Conservation (phyloP, 371 early-diverging fungal species). For the Syncephalastrum contaminatum region DNA sequence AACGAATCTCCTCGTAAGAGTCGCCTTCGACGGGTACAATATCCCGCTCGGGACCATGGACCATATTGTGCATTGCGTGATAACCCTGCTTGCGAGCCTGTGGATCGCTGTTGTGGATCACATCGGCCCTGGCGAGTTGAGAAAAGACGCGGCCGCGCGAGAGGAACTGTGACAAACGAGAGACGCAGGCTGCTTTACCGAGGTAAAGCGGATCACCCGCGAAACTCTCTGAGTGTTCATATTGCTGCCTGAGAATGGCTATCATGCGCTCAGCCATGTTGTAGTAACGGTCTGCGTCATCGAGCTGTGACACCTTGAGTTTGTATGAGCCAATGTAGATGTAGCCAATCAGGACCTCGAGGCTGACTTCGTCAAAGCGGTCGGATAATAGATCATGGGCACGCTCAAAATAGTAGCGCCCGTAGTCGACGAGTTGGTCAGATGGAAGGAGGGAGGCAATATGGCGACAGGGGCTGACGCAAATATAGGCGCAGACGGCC, state of each 20-base stretch:
- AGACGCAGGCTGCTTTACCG: neutral
- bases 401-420: slow-evolving; percentile 26
- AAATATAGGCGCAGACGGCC: slow-evolving; percentile 29
- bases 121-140: neutral
- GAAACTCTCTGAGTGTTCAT: neutral
- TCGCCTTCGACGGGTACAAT: slow-evolving; percentile 10
- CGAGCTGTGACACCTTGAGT: slow-evolving; percentile 9
- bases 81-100: too few species aligned
- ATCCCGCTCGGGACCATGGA: neutral
- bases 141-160: neutral
- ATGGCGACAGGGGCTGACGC: slow-evolving; percentile 31
- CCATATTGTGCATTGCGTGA: too few species aligned
- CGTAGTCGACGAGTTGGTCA: slow-evolving; percentile 18
- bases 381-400: slow-evolving; percentile 30
- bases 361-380: slow-evolving; percentile 29
- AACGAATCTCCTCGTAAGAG: slow-evolving; percentile 15
- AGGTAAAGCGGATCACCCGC: slow-evolving; percentile 4
- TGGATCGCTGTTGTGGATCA: too few species aligned
- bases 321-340: slow-evolving; percentile 26
- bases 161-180: neutral
- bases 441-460: slow-evolving; percentile 9
- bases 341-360: slow-evolving; percentile 29
- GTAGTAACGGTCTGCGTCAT: slow-evolving; percentile 16
- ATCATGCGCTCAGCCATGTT: slow-evolving; percentile 30
- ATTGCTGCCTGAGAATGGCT: slow-evolving; percentile 14